Conservation (phyloP, 768 basidiomycete species). For the Hygrocybe coccinea region DNA sequence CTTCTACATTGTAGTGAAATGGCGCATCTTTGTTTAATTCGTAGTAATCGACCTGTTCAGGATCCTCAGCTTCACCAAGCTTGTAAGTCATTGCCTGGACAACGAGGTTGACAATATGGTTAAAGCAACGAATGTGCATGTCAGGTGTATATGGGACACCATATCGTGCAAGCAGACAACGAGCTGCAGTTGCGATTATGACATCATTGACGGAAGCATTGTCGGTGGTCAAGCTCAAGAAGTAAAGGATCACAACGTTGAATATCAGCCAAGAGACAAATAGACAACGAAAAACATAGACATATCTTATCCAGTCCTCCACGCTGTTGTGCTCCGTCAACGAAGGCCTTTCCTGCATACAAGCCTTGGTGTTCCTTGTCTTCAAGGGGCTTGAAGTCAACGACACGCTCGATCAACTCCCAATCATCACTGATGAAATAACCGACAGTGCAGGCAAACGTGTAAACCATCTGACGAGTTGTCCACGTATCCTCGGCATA, state of each 20-base stretch:
- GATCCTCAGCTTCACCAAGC: not conserved
- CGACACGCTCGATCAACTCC: constrained; percentile 28
- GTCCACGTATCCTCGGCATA: constrained; percentile 30
- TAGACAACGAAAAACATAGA: constrained; percentile 7
- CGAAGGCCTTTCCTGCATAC: constrained; percentile 28
- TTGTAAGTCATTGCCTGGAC: not conserved
- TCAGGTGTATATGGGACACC: constrained; percentile 23
- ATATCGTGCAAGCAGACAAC: constrained; percentile 20
- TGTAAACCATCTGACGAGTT: constrained; percentile 28
- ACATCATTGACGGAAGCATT: constrained; percentile 35
- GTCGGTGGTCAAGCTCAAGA: constrained; percentile 25
- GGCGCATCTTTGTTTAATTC: not conserved
- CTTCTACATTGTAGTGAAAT: constrained; percentile 9
- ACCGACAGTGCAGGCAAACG: constrained; percentile 29
- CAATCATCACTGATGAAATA: constrained; percentile 30
- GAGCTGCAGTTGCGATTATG: constrained; percentile 21
- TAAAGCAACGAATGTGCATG: constrained; percentile 34
- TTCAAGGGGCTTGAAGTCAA: constrained; percentile 30
- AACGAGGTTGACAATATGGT: not conserved
- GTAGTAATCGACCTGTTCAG: not conserved
- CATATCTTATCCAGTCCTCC: constrained; percentile 34
- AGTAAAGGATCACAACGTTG: constrained; percentile 11
- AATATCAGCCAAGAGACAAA: constrained; percentile 7
- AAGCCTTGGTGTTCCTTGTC: constrained; percentile 33
- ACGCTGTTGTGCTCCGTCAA: constrained; percentile 15